Percentiles rank a stretch among this genome's conserved stretches.
These are phyloP conservation scores for Xylaria bambusicola DNA, from an alignment of 495 filamentous ascomycete species.

Conservation along the genomic window DNA sequence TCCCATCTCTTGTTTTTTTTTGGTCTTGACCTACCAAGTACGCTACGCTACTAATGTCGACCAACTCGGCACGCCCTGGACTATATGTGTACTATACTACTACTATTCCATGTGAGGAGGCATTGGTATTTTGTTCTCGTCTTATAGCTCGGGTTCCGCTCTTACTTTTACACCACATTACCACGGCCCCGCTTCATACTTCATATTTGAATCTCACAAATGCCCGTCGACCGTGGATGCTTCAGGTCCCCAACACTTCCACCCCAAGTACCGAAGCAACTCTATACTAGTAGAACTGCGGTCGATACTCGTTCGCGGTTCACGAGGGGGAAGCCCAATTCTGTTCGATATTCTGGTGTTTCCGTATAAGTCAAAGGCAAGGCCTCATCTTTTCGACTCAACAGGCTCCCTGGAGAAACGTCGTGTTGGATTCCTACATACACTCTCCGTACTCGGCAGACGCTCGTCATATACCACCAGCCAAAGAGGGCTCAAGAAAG, in stretches of 20 bases:
- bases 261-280: background rate
- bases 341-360: background rate
- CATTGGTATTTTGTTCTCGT: slow-evolving; percentile 11
- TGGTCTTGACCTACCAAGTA: slow-evolving; percentile 2
- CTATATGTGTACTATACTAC: slow-evolving; percentile 13
- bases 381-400: background rate
- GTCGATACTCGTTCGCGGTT: background rate
- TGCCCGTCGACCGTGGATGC: slow-evolving; percentile 7
- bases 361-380: background rate
- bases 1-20: background rate
- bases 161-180: background rate
- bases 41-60: too few relatives aligned
- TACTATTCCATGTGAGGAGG: slow-evolving; percentile 1
- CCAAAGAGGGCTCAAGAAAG: background rate
- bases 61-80: background rate
- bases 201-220: slow-evolving; percentile 3
- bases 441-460: background rate
- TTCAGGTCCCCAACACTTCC: slow-evolving; percentile 6
- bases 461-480: background rate
- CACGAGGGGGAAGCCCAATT: background rate
- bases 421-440: background rate
- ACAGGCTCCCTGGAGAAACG: background rate
- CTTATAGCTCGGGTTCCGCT: slow-evolving; percentile 9
- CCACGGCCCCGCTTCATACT: slow-evolving; percentile 12
- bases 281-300: background rate